Evolutionary conservation across 2,329 filamentous ascomycete genomes (phyloP), one percentile per base, ranked within the genome.

Genomic region (Aspergillus nomiae): DNA sequence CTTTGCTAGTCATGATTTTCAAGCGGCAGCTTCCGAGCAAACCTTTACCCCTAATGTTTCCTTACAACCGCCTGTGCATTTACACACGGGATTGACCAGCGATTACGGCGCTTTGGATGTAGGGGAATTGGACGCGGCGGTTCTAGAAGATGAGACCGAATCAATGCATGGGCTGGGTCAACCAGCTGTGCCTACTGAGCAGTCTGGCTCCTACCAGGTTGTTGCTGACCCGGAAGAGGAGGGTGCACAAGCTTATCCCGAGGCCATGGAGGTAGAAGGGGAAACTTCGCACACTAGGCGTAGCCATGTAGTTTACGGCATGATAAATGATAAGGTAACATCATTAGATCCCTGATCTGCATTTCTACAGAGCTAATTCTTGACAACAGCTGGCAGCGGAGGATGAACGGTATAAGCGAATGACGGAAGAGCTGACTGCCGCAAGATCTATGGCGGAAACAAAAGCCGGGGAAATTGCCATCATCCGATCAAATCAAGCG

Each of bases 401-500:
- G 65, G 75, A 76, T 56, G 76, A 82, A 60, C 71, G 73, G 58
- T 73, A 81, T 6, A 69, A 81, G 51, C 71, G 72, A 57, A 71
- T 81, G 10, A 69, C 73, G 43, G 72, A 76, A 57, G 78, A 81
- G 48, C 65, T 83, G 24, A 67, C 69, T 51, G 71, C 73, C 19
- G 78, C 79, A 24, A 81, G 76, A 66, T 73, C 74, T 14, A 71
- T 79, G 45, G 80, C 81, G 2, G 76, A 80, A 62, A 80, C 81
- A 28, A 87, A 87, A 71, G 76, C 83, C 9, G 87, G 87, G 36
- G 87, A 89, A 71, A 86, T 86, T 46, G 82, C 86, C 43, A 89
- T 88, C 45, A 82, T 89, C 21, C 83, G 87, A 16, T 80, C 83
- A 24, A 88, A 88, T 64, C 82, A 85, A 66, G 80, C 83, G 38